Percentiles rank a stretch among this genome's conserved stretches.
Evolutionary conservation across 2,329 filamentous ascomycete genomes (phyloP).

Genomic region (Bipolaris bicolor): DNA sequence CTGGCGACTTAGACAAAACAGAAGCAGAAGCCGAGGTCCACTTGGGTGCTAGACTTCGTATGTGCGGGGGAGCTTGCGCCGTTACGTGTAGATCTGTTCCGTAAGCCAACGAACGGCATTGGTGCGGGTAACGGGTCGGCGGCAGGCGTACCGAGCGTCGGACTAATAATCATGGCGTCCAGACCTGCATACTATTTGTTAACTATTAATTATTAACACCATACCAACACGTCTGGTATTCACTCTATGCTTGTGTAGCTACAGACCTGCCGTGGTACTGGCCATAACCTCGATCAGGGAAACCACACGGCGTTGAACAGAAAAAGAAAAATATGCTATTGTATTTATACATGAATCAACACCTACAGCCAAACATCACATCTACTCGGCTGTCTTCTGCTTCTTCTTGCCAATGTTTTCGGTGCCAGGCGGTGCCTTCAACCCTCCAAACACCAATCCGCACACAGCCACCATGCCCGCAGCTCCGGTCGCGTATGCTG

Average conservation of each 20-base stretch:
- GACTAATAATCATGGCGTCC: not conserved
- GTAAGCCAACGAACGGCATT: not conserved
- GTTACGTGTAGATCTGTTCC: not conserved
- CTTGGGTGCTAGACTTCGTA: constrained; percentile 9
- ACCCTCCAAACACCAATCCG: constrained; percentile 70
- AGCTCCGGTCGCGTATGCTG: constrained; percentile 82
- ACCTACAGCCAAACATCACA: too few species aligned
- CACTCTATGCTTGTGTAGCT: too few species aligned
- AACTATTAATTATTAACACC: too few species aligned
- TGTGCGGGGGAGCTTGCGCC: constrained; percentile 22
- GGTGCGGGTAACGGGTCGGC: not conserved
- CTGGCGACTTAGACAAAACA: too few species aligned
- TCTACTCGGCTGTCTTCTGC: constrained; percentile 16
- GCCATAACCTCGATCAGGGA: not conserved
- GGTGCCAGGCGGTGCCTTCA: constrained; percentile 67
- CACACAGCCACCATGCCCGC: constrained; percentile 78
- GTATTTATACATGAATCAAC: not conserved
- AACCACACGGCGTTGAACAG: not conserved
- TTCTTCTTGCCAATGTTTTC: constrained; percentile 38
- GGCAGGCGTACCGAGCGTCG: not conserved
- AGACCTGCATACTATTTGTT: too few species aligned
- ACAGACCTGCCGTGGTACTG: too few species aligned
- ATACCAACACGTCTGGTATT: too few species aligned
- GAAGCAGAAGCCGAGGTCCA: constrained; percentile 30
- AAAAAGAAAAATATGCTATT: not conserved